Base-by-base conservation (phyloP, 2,329 filamentous ascomycete species). In the Trichophyton rubrum region DNA sequence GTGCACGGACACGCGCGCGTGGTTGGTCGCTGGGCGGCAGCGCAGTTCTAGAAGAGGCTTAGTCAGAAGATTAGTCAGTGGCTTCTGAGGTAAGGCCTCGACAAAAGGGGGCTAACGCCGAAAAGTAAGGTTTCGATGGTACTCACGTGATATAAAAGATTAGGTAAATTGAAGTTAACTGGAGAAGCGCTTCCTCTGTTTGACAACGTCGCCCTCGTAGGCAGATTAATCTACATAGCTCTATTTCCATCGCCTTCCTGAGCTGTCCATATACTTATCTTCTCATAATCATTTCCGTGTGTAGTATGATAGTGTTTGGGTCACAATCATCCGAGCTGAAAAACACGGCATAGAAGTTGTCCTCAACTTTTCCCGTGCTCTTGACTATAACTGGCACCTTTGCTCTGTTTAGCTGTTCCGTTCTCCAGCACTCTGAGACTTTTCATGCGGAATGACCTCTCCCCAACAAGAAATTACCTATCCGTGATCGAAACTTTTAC, bases 1-100 rank as follows among this genome's bases (percentile, higher is more conserved):
- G 62, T 63, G 62, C 62, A 61, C 53, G 5, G 47, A 56, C 33
- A n/a, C 22, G 9, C 56, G 41, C 62, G 55, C 58, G 62, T 63
- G 62, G 59, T 63, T 63, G 62, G 62, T 60, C 55, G 11, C 6
- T 6, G 27, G 27, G 27, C 27, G 27, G 27, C 27, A 38, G 33
- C 33, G 9, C 33, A 11, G 33, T 38, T 38, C 33, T 38, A 3
- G 33, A 38, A 38, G 27, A 38, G 33, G 33, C 33, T 38, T 38
- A 38, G 33, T 38, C 33, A 38, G 9, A 38, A 38, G 33, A 9
- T 38, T 38, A 38, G 33, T 38, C 33, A 38, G 33, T 38, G 9
- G 2, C 3, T 13, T 9, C 33, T 38, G 8, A 38, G 33, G 33
- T 11, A 38, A 38, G 33, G 2, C 33, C 6, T 7, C 22, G 27